These are phyloP conservation scores for Debaryomyces sp. DNA, from an alignment of 1,139 yeast genomes.

Conservation along the genomic window DNA sequence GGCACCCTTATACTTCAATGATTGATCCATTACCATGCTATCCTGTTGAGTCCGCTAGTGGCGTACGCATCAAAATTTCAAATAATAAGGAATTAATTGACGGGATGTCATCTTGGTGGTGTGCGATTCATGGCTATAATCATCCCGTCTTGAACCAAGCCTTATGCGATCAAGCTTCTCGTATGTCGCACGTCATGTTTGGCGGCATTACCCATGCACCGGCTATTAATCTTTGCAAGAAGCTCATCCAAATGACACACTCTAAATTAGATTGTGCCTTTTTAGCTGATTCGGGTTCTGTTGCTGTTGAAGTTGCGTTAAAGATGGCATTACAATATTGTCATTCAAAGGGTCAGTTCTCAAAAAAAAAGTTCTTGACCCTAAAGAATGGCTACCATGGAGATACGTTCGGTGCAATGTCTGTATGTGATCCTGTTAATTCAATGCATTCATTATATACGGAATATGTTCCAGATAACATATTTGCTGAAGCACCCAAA, in stretches of 20 bases:
- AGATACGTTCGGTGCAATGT: slow-evolving; percentile 30
- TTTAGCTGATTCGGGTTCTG: slow-evolving; percentile 23
- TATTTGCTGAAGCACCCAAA: slow-evolving; percentile 25
- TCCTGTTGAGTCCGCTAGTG: slow-evolving; percentile 26
- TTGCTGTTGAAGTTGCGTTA: slow-evolving; percentile 14
- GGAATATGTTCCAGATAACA: slow-evolving; percentile 25
- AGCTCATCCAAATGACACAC: slow-evolving; percentile 22
- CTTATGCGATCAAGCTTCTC: slow-evolving; percentile 19
- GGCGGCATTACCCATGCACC: slow-evolving; percentile 34
- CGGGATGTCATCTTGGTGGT: slow-evolving; percentile 39
- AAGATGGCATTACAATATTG: slow-evolving; percentile 16
- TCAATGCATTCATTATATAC: slow-evolving; percentile 30
- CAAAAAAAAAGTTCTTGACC: slow-evolving; percentile 20
- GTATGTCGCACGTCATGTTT: slow-evolving; percentile 32
- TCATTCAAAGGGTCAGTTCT: slow-evolving; percentile 14
- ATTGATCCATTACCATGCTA: slow-evolving; percentile 25
- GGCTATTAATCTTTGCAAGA: slow-evolving; percentile 22
- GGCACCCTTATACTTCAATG: slow-evolving; percentile 35
- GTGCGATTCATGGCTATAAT: slow-evolving; percentile 33
- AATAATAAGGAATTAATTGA: slow-evolving; percentile 22
- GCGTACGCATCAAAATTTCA: slow-evolving; percentile 20
- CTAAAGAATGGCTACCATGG: slow-evolving; percentile 27
- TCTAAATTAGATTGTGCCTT: slow-evolving; percentile 23
- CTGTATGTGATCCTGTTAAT: slow-evolving; percentile 26
- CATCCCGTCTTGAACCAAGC: slow-evolving; percentile 27